phyloP scores from a whole-genome alignment of 2,329 filamentous ascomycete genomes.

The Incumbomyces delicatus region DNA sequence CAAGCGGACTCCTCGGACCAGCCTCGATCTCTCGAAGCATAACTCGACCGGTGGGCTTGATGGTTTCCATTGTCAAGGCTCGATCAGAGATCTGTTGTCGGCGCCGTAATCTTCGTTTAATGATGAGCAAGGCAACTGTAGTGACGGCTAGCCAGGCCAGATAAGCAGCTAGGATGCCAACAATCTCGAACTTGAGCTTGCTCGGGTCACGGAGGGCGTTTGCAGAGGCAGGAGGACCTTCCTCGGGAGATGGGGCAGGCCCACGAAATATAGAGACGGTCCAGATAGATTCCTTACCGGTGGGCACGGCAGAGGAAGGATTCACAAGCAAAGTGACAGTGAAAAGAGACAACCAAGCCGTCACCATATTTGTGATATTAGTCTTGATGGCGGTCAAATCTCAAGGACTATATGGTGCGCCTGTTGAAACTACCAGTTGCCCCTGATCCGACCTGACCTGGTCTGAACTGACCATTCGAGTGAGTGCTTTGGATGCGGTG shows the following conservation, averaged over 20 bases:
- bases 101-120: conserved; percentile 48
- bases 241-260: conserved; percentile 50
- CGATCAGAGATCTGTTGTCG: conserved; percentile 43
- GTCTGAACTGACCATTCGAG: background rate
- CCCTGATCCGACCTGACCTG: too few relatives aligned
- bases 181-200: conserved; percentile 70
- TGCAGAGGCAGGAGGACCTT: conserved; percentile 51
- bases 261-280: conserved; percentile 42
- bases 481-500: background rate
- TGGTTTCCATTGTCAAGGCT: conserved; percentile 48
- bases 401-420: conserved; percentile 9
- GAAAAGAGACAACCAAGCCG: conserved; percentile 8
- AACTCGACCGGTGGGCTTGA: conserved; percentile 31
- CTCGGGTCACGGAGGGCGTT: conserved; percentile 50
- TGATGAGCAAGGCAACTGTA: conserved; percentile 53
- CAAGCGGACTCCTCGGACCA: conserved; percentile 8
- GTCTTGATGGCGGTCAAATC: conserved; percentile 2
- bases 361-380: conserved; percentile 19
- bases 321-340: conserved; percentile 5
- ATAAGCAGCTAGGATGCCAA: conserved; percentile 76
- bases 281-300: conserved; percentile 13
- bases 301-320: conserved; percentile 11
- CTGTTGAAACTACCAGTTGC: conserved; percentile 17
- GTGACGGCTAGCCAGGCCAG: conserved; percentile 65
- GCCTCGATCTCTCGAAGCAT: conserved; percentile 9